Evolutionary conservation across 2,329 filamentous ascomycete species (phyloP).

Genomic region (Ophiostoma populinum): DNA sequence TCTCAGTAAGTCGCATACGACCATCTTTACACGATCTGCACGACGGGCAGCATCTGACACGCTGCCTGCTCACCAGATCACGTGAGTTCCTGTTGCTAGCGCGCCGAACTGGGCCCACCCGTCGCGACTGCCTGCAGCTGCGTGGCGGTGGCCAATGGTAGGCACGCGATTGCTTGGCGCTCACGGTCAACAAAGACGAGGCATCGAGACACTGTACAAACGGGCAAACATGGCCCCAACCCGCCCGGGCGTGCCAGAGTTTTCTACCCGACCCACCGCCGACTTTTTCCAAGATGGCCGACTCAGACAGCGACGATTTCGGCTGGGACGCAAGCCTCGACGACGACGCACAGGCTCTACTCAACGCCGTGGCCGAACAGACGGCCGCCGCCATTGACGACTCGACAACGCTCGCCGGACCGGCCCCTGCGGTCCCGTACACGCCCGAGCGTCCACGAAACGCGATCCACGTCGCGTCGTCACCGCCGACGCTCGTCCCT

Average conservation of each 20-base stretch:
- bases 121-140: background rate
- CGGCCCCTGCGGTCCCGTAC: no score
- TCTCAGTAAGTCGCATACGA: no score
- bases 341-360: constrained; percentile 20
- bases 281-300: background rate
- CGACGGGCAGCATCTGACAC: no score
- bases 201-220: no score
- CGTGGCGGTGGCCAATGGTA: background rate
- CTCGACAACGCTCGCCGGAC: background rate
- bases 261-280: no score
- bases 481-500: background rate
- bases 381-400: background rate
- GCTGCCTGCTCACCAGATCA: no score
- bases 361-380: background rate
- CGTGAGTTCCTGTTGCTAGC: constrained; percentile 6
- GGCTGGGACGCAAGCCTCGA: constrained; percentile 29
- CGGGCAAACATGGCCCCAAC: no score
- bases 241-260: no score
- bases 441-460: no score
- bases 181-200: no score
- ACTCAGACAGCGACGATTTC: constrained; percentile 23
- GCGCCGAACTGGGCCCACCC: background rate
- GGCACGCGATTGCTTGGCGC: no score
- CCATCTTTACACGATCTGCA: no score
- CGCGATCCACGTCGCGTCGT: background rate